Percentiles rank a stretch among this genome's conserved stretches.
Conservation (phyloP, 2,329 filamentous ascomycete species). For the Cercospora sesami region DNA sequence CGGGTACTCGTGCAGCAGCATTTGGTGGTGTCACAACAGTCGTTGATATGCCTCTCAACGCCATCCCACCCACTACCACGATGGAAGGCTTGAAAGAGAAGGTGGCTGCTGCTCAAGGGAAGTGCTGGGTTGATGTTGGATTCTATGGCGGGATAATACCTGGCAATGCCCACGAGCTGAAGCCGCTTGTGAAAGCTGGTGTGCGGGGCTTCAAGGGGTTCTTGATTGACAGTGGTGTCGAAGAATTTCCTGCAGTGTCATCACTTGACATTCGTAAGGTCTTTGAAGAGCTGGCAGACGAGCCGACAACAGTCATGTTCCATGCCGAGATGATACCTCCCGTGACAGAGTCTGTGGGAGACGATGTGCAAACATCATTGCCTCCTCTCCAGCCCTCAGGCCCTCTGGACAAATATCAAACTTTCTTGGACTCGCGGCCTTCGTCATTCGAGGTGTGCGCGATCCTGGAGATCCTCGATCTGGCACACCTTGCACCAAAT, state of each 20-base stretch:
- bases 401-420: slow-evolving; percentile 74
- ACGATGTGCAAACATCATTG: slow-evolving; percentile 66
- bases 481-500: slow-evolving; percentile 75
- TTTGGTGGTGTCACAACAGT: slow-evolving; percentile 96
- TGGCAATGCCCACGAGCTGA: slow-evolving; percentile 77
- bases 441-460: slow-evolving; percentile 89
- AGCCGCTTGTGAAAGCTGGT: slow-evolving; percentile 77
- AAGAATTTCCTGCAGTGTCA: slow-evolving; percentile 93
- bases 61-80: slow-evolving; percentile 93
- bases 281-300: slow-evolving; percentile 76
- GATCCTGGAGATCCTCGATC: slow-evolving; percentile 78
- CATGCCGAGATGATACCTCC: slow-evolving; percentile 98
- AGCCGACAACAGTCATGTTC: slow-evolving; percentile 94
- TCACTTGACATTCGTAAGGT: slow-evolving; percentile 74
- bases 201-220: slow-evolving; percentile 98
- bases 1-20: slow-evolving; percentile 87
- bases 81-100: slow-evolving; percentile 80
- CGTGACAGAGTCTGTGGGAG: slow-evolving; percentile 74
- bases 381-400: slow-evolving; percentile 71
- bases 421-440: slow-evolving; percentile 88
- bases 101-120: slow-evolving; percentile 74
- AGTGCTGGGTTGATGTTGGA: slow-evolving; percentile 98
- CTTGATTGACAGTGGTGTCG: slow-evolving; percentile 92
- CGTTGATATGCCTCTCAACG: slow-evolving; percentile 96
- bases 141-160: slow-evolving; percentile 96